Evolutionary conservation across 179 eudicot genomes (phyloP).

Genomic region (Dionaea muscipula): DNA sequence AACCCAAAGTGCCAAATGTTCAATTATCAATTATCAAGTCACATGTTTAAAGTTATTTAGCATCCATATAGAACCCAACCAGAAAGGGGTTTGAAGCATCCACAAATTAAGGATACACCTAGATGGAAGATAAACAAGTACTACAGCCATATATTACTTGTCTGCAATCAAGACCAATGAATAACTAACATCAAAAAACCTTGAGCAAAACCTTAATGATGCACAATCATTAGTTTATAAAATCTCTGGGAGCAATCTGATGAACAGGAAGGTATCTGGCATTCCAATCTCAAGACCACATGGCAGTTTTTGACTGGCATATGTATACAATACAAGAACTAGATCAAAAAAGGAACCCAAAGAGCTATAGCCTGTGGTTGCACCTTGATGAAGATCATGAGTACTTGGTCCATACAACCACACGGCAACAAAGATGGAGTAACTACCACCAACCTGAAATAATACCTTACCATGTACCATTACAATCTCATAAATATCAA

Average conservation of each 20-base stretch:
- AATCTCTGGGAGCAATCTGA: conserved; percentile 2
- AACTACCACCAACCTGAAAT: too few relatives aligned
- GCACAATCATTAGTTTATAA: conserved; percentile 1
- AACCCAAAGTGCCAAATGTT: conserved; percentile 6
- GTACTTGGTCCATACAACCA: too few relatives aligned
- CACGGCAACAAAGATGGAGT: too few relatives aligned
- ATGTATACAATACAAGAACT: too few relatives aligned
- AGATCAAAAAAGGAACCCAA: too few relatives aligned
- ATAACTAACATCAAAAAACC: conserved; percentile 11
- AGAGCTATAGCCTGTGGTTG: too few relatives aligned
- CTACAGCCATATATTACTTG: not conserved
- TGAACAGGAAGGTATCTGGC: not conserved
- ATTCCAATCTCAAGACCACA: too few relatives aligned
- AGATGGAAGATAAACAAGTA: not conserved
- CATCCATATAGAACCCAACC: not conserved
- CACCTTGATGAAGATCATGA: too few relatives aligned
- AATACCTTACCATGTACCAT: too few relatives aligned
- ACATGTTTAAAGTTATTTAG: conserved; percentile 5
- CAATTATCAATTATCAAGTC: conserved; percentile 10
- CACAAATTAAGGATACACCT: not conserved
- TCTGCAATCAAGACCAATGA: conserved; percentile 4
- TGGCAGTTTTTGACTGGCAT: too few relatives aligned
- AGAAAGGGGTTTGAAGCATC: not conserved
- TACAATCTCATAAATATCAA: too few relatives aligned
- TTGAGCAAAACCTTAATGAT: conserved; percentile 6